phyloP scores from a whole-genome alignment of 2,329 filamentous ascomycete genomes.

The Cercospora zeina region DNA sequence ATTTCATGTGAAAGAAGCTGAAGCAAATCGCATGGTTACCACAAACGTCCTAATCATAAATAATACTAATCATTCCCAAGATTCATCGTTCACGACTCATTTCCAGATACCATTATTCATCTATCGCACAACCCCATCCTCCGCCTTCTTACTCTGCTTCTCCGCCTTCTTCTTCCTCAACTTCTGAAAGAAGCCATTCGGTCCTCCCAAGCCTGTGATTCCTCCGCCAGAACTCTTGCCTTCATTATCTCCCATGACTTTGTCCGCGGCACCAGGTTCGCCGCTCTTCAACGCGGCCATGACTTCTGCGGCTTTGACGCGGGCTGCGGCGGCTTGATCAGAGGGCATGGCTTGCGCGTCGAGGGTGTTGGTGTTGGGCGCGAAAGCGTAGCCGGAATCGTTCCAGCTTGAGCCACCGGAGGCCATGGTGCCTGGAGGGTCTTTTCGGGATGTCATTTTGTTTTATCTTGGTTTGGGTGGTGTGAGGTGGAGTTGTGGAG shows the following conservation, averaged over 20 bases:
- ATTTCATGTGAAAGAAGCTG: neutral
- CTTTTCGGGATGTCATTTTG: constrained; percentile 5
- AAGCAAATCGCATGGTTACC: neutral
- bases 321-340: constrained; percentile 30
- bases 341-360: constrained; percentile 32
- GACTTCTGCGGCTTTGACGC: constrained; percentile 29
- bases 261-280: constrained; percentile 33
- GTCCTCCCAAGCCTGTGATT: constrained; percentile 16
- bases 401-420: constrained; percentile 29
- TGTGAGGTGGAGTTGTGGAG: neutral
- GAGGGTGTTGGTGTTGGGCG: constrained; percentile 32
- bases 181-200: constrained; percentile 16
- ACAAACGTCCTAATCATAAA: neutral
- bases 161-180: constrained; percentile 15
- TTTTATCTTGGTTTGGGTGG: neutral
- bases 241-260: constrained; percentile 29
- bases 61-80: no score
- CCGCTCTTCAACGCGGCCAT: constrained; percentile 35
- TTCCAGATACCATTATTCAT: neutral
- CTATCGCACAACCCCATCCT: constrained; percentile 2
- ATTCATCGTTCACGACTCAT: neutral
- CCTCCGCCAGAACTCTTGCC: constrained; percentile 18
- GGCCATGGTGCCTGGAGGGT: constrained; percentile 5
- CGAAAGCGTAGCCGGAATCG: constrained; percentile 22
- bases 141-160: constrained; percentile 5